phyloP scores from a whole-genome alignment of 1,284 basidiomycete genomes.

The Pseudomicrostroma phylloplanum region DNA sequence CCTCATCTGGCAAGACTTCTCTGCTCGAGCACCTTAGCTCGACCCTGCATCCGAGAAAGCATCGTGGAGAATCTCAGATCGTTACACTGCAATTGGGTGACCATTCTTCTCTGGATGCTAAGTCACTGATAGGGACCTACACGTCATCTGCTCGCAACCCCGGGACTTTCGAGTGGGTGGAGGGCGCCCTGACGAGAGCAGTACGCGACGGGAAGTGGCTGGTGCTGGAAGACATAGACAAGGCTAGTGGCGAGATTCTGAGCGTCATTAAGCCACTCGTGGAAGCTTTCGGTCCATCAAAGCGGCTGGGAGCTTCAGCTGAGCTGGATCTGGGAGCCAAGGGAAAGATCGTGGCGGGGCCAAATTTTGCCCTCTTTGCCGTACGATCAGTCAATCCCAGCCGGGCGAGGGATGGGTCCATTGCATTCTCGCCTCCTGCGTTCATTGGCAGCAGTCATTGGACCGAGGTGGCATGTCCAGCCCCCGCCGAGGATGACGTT shows the following conservation, averaged over 20 bases:
- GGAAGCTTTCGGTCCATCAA: conserved; percentile 65
- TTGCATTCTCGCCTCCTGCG: conserved; percentile 13
- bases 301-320: conserved; percentile 70
- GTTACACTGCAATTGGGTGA: conserved; percentile 76
- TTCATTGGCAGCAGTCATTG: conserved; percentile 65
- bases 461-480: conserved; percentile 31
- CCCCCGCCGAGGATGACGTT: conserved; percentile 33
- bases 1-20: conserved; percentile 84
- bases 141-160: conserved; percentile 77
- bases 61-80: conserved; percentile 58
- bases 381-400: conserved; percentile 36
- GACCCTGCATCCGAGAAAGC: conserved; percentile 56
- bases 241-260: conserved; percentile 41
- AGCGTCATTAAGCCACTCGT: conserved; percentile 56
- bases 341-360: conserved; percentile 49
- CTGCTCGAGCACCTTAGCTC: conserved; percentile 66
- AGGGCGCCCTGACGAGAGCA: conserved; percentile 84
- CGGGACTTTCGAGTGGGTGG: conserved; percentile 92
- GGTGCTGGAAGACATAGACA: conserved; percentile 85
- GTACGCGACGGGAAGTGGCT: conserved; percentile 90
- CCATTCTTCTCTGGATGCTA: conserved; percentile 66
- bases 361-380: conserved; percentile 53
- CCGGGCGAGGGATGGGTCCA: not conserved
- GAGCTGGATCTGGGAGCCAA: conserved; percentile 54
- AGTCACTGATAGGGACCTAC: conserved; percentile 87